phyloP scores from a whole-genome alignment of 148 eudicot species.

The Linanthus parryae region DNA sequence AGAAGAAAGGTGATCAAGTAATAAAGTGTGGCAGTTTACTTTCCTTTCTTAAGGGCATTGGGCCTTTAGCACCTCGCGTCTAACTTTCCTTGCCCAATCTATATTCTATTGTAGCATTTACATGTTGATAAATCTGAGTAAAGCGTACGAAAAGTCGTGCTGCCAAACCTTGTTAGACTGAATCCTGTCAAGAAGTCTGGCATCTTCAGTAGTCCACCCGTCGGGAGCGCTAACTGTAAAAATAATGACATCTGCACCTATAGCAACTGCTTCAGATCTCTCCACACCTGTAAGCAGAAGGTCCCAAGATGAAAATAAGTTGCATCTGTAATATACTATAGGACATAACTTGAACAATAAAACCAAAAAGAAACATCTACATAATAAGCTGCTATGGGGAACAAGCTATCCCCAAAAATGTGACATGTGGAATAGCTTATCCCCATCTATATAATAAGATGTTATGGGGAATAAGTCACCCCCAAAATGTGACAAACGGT shows the following conservation, averaged over 20 bases:
- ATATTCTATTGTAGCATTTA: too few relatives aligned
- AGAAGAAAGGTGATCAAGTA: too few relatives aligned
- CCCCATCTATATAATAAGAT: too few relatives aligned
- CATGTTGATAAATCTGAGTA: constrained; percentile 1
- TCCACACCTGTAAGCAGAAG: constrained; percentile 60
- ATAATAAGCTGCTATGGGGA: too few relatives aligned
- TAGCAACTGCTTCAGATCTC: constrained; percentile 91
- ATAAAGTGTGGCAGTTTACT: too few relatives aligned
- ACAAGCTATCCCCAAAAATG: too few relatives aligned
- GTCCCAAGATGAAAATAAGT: neutral
- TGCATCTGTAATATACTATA: neutral
- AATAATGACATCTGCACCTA: constrained; percentile 74
- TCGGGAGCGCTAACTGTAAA: constrained; percentile 81
- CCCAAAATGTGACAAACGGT: too few relatives aligned
- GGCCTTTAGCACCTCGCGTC: too few relatives aligned
- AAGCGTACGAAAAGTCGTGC: neutral
- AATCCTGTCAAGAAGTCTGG: constrained; percentile 61
- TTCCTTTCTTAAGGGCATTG: too few relatives aligned
- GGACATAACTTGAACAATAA: neutral
- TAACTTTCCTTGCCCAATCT: too few relatives aligned
- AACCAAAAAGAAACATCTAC: neutral
- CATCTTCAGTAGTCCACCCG: constrained; percentile 90
- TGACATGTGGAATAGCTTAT: too few relatives aligned
- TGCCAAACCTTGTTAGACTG: constrained; percentile 52
- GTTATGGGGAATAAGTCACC: too few relatives aligned